phyloP scores from a whole-genome alignment of 345 rosid species.

The Geranium rotundifolium region DNA sequence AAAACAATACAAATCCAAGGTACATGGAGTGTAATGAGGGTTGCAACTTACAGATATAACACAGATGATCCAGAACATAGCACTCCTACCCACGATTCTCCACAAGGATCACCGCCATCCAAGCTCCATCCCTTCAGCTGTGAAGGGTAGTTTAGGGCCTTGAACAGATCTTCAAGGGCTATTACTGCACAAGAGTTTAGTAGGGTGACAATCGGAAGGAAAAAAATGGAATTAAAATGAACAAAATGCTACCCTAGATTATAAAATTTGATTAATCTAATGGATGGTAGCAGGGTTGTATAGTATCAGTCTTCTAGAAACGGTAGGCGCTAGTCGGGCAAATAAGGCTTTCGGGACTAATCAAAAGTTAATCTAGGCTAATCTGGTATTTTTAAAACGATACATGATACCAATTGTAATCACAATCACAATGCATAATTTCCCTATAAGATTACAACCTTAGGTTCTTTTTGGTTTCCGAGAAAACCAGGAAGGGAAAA shows the following conservation, averaged over 20 bases:
- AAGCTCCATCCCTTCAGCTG: conserved; percentile 67
- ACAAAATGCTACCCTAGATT: neutral
- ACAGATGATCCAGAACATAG: conserved; percentile 65
- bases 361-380: too few species aligned
- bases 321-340: too few species aligned
- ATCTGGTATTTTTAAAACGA: too few species aligned
- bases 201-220: neutral
- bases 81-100: conserved; percentile 77
- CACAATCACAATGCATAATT: too few species aligned
- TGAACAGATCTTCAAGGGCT: conserved; percentile 55
- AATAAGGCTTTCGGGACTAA: too few species aligned
- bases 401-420: too few species aligned
- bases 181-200: conserved; percentile 29
- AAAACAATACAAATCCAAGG: neutral
- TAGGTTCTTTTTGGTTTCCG: conserved; percentile 11
- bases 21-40: neutral
- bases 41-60: conserved; percentile 39
- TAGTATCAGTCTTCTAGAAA: too few species aligned
- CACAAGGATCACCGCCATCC: conserved; percentile 75
- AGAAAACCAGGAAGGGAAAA: conserved; percentile 5
- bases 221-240: neutral
- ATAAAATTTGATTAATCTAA: neutral
- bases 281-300: neutral
- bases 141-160: conserved; percentile 36
- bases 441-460: too few species aligned